phyloP scores from a whole-genome alignment of 805 yeast genomes.

The Yarrowia sp. region DNA sequence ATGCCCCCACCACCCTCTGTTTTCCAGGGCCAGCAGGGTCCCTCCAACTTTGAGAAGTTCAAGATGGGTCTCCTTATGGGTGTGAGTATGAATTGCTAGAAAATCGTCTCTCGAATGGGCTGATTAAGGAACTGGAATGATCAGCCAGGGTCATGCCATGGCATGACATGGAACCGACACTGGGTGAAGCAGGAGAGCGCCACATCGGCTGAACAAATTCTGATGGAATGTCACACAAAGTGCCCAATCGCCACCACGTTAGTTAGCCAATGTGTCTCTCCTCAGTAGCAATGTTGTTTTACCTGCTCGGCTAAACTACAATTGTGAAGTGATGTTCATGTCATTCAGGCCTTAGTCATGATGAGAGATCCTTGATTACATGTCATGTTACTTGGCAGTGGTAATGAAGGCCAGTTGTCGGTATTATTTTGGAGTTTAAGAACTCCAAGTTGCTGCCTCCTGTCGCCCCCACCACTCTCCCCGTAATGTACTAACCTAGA shows the following conservation, averaged over 20 bases:
- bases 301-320: not conserved
- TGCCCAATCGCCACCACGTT: not conserved
- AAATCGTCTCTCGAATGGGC: not conserved
- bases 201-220: not conserved
- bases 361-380: no score
- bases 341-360: no score
- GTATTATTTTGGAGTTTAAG: no score
- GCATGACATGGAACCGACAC: not conserved
- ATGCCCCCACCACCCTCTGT: slow-evolving; percentile 38
- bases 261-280: not conserved
- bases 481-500: slow-evolving; percentile 36
- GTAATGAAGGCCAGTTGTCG: not conserved
- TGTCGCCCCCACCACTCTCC: not conserved
- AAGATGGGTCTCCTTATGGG: slow-evolving; percentile 99
- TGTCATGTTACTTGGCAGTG: no score
- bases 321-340: no score
- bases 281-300: no score
- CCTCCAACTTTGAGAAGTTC: slow-evolving; percentile 90
- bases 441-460: no score
- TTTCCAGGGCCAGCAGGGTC: slow-evolving; percentile 40
- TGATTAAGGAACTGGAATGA: not conserved
- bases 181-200: not conserved
- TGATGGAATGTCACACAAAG: not conserved
- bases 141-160: not conserved
- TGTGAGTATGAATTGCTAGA: slow-evolving; percentile 39